Conservation (phyloP, 208 protist species). For the Leishmania aethiopica region DNA sequence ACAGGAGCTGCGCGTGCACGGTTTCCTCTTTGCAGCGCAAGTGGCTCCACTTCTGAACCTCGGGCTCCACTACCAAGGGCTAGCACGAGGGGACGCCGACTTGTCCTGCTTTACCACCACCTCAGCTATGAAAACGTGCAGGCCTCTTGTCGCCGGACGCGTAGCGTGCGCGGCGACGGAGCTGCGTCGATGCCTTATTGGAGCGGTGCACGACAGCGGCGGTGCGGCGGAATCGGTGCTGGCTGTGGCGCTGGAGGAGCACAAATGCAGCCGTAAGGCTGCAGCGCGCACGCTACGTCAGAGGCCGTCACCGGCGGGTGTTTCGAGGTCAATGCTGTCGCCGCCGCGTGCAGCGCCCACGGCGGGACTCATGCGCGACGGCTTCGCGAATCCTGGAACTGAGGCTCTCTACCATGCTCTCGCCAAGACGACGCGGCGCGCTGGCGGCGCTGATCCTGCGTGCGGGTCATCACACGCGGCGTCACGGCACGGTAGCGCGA, state of each 20-base stretch:
- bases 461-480: neutral
- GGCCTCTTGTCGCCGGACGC: constrained; percentile 7
- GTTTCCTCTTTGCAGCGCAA: constrained; percentile 15
- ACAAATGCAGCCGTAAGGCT: neutral
- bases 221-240: neutral
- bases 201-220: neutral
- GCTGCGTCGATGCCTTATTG: constrained; percentile 26
- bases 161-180: constrained; percentile 15
- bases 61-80: constrained; percentile 20
- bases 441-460: neutral
- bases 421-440: neutral
- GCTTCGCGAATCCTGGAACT: constrained; percentile 24
- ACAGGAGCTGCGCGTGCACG: constrained; percentile 19
- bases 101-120: constrained; percentile 14
- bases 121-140: constrained; percentile 20
- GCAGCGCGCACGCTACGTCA: neutral
- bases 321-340: neutral
- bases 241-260: constrained; percentile 21
- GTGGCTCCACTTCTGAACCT: constrained; percentile 20
- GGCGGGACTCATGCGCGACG: constrained; percentile 20
- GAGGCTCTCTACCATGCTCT: constrained; percentile 11
- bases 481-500: neutral
- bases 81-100: constrained; percentile 25
- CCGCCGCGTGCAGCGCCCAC: constrained; percentile 1
- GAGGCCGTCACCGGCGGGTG: neutral